phyloP scores from a whole-genome alignment of 495 filamentous ascomycete species.

The Stereocaulon alpinum region DNA sequence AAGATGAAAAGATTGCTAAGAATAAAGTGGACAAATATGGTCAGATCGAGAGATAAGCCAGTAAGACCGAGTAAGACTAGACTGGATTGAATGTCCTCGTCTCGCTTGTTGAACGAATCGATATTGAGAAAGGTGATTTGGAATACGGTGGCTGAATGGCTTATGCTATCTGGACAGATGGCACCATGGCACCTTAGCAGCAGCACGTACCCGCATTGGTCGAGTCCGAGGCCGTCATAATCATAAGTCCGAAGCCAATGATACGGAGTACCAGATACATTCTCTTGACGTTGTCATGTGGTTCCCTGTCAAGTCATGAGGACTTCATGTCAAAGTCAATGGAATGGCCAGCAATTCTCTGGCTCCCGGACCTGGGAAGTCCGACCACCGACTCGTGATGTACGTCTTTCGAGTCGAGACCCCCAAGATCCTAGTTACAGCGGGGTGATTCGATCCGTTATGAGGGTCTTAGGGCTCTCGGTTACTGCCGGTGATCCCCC shows the following conservation, averaged over 20 bases:
- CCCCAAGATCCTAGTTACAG: not conserved
- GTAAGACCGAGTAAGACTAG: not conserved
- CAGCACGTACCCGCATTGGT: not conserved
- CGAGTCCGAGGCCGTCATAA: not conserved
- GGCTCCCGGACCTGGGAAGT: not conserved
- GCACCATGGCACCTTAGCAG: not conserved
- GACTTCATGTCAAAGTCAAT: not conserved
- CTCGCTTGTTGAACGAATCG: not conserved
- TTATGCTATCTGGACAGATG: not conserved
- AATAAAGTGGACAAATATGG: not conserved
- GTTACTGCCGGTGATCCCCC: slow-evolving; percentile 1
- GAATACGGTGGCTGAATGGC: not conserved
- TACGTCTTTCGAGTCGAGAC: not conserved
- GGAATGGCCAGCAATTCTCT: slow-evolving; percentile 2
- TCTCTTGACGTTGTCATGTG: not conserved
- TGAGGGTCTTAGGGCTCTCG: not conserved
- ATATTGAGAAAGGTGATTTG: not conserved
- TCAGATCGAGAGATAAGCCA: not conserved
- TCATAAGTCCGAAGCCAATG: not conserved
- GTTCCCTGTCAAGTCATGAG: slow-evolving; percentile 1
- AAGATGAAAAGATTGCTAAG: not conserved
- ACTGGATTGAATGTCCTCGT: not conserved
- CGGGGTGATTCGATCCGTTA: slow-evolving; percentile 3
- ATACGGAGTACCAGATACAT: slow-evolving; percentile 1
- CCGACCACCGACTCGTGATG: slow-evolving; percentile 4